Evolutionary conservation across 2,329 filamentous ascomycete genomes (phyloP).

Genomic region (Fusarium clavum): DNA sequence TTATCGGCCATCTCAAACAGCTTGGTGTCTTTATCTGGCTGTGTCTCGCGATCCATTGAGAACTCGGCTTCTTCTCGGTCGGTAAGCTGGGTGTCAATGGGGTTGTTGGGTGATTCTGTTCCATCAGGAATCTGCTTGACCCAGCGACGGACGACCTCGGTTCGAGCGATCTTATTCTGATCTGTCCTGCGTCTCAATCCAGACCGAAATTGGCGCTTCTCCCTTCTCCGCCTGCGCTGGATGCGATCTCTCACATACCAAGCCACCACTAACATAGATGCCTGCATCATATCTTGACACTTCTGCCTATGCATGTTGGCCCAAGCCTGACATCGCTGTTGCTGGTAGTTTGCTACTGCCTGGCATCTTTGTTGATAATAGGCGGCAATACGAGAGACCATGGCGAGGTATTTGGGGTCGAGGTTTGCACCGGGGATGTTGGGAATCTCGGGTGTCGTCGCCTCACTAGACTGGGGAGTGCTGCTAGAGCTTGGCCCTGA

Average conservation of each 20-base stretch:
- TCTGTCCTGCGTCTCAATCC: slow-evolving; percentile 52
- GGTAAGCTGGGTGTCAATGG: slow-evolving; percentile 41
- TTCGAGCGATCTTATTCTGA: slow-evolving; percentile 52
- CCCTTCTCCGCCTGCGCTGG: slow-evolving; percentile 55
- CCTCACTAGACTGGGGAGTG: slow-evolving; percentile 34
- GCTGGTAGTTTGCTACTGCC: slow-evolving; percentile 60
- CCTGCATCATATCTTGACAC: slow-evolving; percentile 62
- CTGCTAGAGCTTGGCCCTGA: slow-evolving; percentile 29
- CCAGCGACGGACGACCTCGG: slow-evolving; percentile 58
- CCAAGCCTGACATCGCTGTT: slow-evolving; percentile 62
- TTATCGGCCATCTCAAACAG: slow-evolving; percentile 59
- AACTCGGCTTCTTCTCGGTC: slow-evolving; percentile 57
- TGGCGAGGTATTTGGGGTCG: slow-evolving; percentile 58
- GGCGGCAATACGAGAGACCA: slow-evolving; percentile 60
- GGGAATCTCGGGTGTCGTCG: slow-evolving; percentile 41
- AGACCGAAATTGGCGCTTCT: slow-evolving; percentile 56
- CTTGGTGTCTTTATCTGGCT: slow-evolving; percentile 57
- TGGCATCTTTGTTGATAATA: slow-evolving; percentile 63
- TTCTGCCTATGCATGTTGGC: slow-evolving; percentile 59
- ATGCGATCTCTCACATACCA: slow-evolving; percentile 64
- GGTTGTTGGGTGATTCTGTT: slow-evolving; percentile 48
- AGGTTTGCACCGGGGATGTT: slow-evolving; percentile 45
- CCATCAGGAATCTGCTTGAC: slow-evolving; percentile 55
- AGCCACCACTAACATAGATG: slow-evolving; percentile 61
- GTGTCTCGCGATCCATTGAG: slow-evolving; percentile 54